Evolutionary conservation across 352 stramenopile species (phyloP), one percentile per base, ranked within the genome.

Genomic region (Globisporangium spinosum): DNA sequence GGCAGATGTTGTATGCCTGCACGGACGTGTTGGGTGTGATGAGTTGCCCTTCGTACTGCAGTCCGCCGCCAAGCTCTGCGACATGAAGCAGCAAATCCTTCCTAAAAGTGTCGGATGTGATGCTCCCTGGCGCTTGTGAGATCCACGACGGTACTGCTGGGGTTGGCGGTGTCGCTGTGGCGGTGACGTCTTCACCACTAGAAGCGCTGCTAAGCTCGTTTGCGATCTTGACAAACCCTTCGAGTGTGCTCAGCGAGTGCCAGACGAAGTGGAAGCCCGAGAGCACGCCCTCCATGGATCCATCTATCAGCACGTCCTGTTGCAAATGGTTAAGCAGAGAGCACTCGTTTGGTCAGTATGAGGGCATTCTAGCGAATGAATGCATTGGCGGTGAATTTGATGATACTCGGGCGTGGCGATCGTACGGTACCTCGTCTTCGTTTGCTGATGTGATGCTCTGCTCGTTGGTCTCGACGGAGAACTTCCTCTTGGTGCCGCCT

Each of bases 111-210:
- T 70, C 67, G 2, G 71, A 3, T 17, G 75, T 80, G 76, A 69
- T 58, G 60, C 23, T 70, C 45, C 76, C 77, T 17, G 43, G 70
- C 20, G 77, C 65, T 35, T 79, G 67, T 20, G 67, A 76, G 15
- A 79, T 47, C 70, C 73, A 79, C 12, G 27, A 54, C 5, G 76
- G n/a, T n/a, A n/a, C n/a, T n/a, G n/a, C n/a, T n/a, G n/a, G n/a
- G n/a, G n/a, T n/a, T n/a, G n/a, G n/a, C n/a, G n/a, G n/a, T n/a
- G n/a, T n/a, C n/a, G n/a, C n/a, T n/a, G n/a, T n/a, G n/a, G n/a
- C n/a, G n/a, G n/a, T n/a, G n/a, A n/a, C n/a, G n/a, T n/a, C n/a
- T n/a, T n/a, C n/a, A n/a, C n/a, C n/a, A n/a, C n/a, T n/a, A n/a
- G n/a, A 17, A 15, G 40, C 15, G 40, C 13, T 65, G 45, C n/a